phyloP scores from a whole-genome alignment of 768 basidiomycete species.

The Pleurotus cornucopiae region DNA sequence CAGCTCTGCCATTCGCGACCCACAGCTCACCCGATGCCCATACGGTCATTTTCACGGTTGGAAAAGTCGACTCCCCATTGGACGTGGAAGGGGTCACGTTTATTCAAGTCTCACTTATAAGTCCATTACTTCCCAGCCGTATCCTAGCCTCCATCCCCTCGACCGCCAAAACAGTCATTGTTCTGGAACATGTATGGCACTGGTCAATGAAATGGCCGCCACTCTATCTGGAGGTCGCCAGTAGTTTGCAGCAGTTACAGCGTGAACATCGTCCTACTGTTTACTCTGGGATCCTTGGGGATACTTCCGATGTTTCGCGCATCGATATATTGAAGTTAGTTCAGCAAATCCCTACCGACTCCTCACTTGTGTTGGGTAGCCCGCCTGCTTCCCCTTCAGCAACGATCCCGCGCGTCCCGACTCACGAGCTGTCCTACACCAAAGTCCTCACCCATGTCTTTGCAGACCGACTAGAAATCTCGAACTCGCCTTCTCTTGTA shows the following conservation, averaged over 20 bases:
- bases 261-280: constrained; percentile 47
- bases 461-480: constrained; percentile 70
- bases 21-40: constrained; percentile 53
- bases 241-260: constrained; percentile 61
- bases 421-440: constrained; percentile 89
- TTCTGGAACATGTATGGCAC: constrained; percentile 74
- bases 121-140: constrained; percentile 61
- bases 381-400: constrained; percentile 20
- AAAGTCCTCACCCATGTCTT: constrained; percentile 84
- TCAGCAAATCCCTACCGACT: constrained; percentile 29
- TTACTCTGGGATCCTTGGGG: constrained; percentile 61
- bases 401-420: constrained; percentile 65
- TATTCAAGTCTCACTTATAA: constrained; percentile 61
- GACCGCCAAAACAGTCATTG: constrained; percentile 63
- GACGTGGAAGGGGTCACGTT: constrained; percentile 57
- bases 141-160: constrained; percentile 58
- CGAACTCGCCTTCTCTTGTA: constrained; percentile 79
- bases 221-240: constrained; percentile 77
- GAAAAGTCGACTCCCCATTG: constrained; percentile 38
- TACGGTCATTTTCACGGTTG: constrained; percentile 71
- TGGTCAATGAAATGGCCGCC: constrained; percentile 88
- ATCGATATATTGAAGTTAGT: constrained; percentile 52
- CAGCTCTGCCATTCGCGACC: constrained; percentile 49
- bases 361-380: constrained; percentile 44
- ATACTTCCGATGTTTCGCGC: constrained; percentile 31